Base-by-base conservation (phyloP, 2,329 filamentous ascomycete species). In the Pestalotiopsis sp. region DNA sequence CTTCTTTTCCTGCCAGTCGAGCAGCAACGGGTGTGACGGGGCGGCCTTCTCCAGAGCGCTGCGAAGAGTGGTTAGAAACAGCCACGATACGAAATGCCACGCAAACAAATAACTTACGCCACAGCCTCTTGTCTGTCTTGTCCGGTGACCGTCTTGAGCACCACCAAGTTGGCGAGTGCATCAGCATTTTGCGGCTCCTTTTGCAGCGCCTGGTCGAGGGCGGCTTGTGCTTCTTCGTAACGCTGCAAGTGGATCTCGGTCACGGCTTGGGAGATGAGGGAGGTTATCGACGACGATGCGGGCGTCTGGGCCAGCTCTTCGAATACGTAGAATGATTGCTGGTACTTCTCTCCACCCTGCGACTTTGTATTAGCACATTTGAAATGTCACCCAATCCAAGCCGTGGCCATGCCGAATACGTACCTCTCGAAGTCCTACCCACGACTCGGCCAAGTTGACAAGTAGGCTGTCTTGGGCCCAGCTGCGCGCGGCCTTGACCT, bases 241-340 rank as follows among this genome's bases (percentile, higher is more conserved):
- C 96, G 90, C 64, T 94, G 95, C 36, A 98, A 90, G 78, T 98
- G 96, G 66, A 98, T 84, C 81, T 99, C 95, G 27, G 93, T 92
- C 31, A 98, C 90, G 31, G 95, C 95, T 83, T 98, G 96, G 23
- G 93, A 91, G 70, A 97, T 90, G 67, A 98, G 88, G 20, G 90
- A 92, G 73, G 91, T 86, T 66, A 91, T 86, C 17, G 93, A 93
- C 63, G 93, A 91, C 20, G 93, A 94, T 39, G 93, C 90, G 2
- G 94, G 92, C 36, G 93, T 91, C 78, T 97, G 93, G 4, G 96
- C 95, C 63, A 98, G 89, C 81, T 99, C 96, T 82, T 98, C 95
- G 77, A 94, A 98, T 70, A 98, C 95, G 85, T 99, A 98, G 82
- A 97, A 98, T 20, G 95, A 92, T 77, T 96, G 93, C 78, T 98